Evolutionary conservation across 306 rosid genomes (phyloP), one percentile per base, ranked within the genome.

Genomic region (Vigna trinervia): DNA sequence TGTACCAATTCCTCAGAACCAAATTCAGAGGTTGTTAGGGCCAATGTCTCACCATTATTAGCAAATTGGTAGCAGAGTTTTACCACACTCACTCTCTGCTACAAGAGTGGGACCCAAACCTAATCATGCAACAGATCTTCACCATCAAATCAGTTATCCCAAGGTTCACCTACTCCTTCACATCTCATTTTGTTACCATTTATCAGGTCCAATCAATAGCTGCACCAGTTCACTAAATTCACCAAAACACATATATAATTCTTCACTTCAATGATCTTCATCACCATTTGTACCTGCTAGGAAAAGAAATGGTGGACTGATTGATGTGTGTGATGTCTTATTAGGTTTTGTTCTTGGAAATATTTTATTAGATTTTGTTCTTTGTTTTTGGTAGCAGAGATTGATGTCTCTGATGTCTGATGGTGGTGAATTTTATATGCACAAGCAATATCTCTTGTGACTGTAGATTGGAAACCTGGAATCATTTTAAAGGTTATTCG

Each of bases 91-190:
- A 53, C 28, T 17, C 14, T 56, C 63, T 57, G 36, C 56, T 8
- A 19, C 6, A 77, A 12, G 45, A 58, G 45, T 26, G 69, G 71
- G 75, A 32, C 82, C 85, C 69, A 66, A 19, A 5, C 66, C 68
- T 45, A 46, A 69, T 61, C 69, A 61, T 34, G 12, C 30, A 45
- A 45, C 4, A 54, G 12, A 70, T 73, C 66, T 62, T 63, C 81
- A 69, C 60, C 68, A 82, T 86, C 87, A 84, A 86, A 77, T 82
- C 81, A 69, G 69, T 57, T 61, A 68, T 88, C 88, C 75, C 53
- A 85, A 79, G 82, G 77, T 52, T 78, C 74, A 86, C 86, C 92
- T 71, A 70, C 80, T 82, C 78, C 78, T 76, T 60, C 48, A 58
- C 61, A 15, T 46, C 17, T 84, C 47, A 68, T 60, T 80, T 86